Evolutionary conservation across 768 basidiomycete species (phyloP).

Genomic region (Gloeostereum incarnatum): DNA sequence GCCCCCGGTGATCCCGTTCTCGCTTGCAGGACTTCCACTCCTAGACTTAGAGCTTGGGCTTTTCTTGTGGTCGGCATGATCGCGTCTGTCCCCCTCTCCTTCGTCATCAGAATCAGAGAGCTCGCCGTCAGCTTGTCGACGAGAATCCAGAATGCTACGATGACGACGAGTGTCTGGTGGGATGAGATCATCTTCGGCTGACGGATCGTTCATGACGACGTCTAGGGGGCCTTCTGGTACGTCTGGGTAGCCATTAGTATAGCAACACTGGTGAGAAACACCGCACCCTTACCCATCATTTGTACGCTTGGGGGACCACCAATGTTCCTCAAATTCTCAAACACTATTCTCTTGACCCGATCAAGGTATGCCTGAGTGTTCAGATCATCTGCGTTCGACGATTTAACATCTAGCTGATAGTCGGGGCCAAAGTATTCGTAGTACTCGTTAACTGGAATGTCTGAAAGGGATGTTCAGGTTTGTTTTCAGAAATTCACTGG

Average conservation of each 20-base stretch:
- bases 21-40: too few relatives aligned
- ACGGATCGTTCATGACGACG: slow-evolving; percentile 70
- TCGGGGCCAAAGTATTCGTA: slow-evolving; percentile 99
- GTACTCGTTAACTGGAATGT: slow-evolving; percentile 97
- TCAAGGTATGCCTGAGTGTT: slow-evolving; percentile 91
- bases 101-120: slow-evolving; percentile 98
- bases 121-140: slow-evolving; percentile 78
- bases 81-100: slow-evolving; percentile 76
- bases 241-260: slow-evolving; percentile 34
- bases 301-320: slow-evolving; percentile 91
- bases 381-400: slow-evolving; percentile 92
- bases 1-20: slow-evolving; percentile 21
- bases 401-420: slow-evolving; percentile 89
- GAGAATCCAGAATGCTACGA: slow-evolving; percentile 68
- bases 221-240: slow-evolving; percentile 82
- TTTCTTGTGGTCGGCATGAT: slow-evolving; percentile 53
- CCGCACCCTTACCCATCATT: slow-evolving; percentile 55
- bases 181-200: slow-evolving; percentile 66
- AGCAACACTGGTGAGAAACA: slow-evolving; percentile 1
- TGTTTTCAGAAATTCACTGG: background rate
- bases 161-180: slow-evolving; percentile 71
- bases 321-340: slow-evolving; percentile 81
- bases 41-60: too few relatives aligned
- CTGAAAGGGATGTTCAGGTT: slow-evolving; percentile 28
- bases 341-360: slow-evolving; percentile 84